Percentiles rank a stretch among this genome's conserved stretches.
Conservation (phyloP, 2,329 filamentous ascomycete species). For the Aaosphaeria pasadenensis region DNA sequence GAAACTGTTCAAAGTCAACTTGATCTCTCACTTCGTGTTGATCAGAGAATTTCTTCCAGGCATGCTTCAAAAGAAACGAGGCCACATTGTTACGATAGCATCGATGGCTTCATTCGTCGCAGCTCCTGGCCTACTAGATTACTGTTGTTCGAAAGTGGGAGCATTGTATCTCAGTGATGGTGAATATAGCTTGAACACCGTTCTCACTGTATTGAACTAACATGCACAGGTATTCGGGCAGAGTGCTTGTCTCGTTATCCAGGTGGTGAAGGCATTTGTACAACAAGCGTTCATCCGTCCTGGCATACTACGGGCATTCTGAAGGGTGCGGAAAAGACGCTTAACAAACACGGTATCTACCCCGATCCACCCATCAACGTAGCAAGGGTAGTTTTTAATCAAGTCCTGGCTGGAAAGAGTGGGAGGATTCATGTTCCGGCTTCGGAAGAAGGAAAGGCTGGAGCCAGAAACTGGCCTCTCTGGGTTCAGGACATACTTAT, state of each 20-base stretch:
- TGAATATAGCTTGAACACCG: background rate
- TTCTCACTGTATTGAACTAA: background rate
- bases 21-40: constrained; percentile 24
- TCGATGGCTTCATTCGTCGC: constrained; percentile 27
- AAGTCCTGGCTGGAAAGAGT: constrained; percentile 20
- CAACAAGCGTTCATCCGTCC: constrained; percentile 23
- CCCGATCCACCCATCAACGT: constrained; percentile 18
- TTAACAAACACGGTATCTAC: constrained; percentile 12
- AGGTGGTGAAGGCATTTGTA: constrained; percentile 23
- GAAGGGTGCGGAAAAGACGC: constrained; percentile 11
- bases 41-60: constrained; percentile 28
- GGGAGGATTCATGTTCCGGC: constrained; percentile 20
- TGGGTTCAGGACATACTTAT: constrained; percentile 24
- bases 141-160: constrained; percentile 25
- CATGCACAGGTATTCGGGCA: constrained; percentile 15
- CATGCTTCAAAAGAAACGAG: constrained; percentile 27
- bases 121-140: constrained; percentile 22
- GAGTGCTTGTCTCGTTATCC: constrained; percentile 23
- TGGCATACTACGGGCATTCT: constrained; percentile 26
- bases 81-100: constrained; percentile 28
- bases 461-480: constrained; percentile 15
- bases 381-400: constrained; percentile 17
- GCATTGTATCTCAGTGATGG: constrained; percentile 29
- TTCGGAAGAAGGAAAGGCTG: constrained; percentile 9
- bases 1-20: constrained; percentile 26